Evolutionary conservation across 305 asterid species (phyloP).

Genomic region (Plantago rigida): DNA sequence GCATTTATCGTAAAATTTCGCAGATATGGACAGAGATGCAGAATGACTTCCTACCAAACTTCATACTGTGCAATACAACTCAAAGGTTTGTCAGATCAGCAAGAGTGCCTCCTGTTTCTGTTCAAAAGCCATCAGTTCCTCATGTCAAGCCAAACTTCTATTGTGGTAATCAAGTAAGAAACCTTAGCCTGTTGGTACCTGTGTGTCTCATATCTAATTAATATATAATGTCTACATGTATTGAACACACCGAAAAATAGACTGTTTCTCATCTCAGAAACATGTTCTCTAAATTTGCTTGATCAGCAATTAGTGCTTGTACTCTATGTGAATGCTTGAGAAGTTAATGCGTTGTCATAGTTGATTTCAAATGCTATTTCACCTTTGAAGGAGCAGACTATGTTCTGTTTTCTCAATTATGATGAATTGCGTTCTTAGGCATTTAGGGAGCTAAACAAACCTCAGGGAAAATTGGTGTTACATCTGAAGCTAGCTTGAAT

Average conservation of each 20-base stretch:
- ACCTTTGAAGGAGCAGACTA: too few species aligned
- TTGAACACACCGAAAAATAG: neutral
- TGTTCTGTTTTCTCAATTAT: too few species aligned
- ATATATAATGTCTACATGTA: neutral
- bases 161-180: constrained; percentile 89
- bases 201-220: neutral
- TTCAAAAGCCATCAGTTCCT: constrained; percentile 91
- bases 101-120: constrained; percentile 61
- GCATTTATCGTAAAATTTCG: constrained; percentile 24
- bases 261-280: too few species aligned
- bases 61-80: constrained; percentile 90
- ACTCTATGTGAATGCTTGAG: too few species aligned
- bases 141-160: constrained; percentile 83
- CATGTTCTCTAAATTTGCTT: too few species aligned
- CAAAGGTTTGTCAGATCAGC: constrained; percentile 93
- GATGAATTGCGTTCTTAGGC: too few species aligned
- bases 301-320: too few species aligned
- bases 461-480: too few species aligned
- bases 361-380: too few species aligned
- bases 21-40: constrained; percentile 99
- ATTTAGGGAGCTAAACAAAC: too few species aligned
- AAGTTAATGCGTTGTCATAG: too few species aligned
- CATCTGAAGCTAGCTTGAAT: too few species aligned
- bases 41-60: constrained; percentile 89
- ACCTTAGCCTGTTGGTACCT: constrained; percentile 7